phyloP scores from a whole-genome alignment of 2,329 filamentous ascomycete genomes.

The Truncatella angustata region DNA sequence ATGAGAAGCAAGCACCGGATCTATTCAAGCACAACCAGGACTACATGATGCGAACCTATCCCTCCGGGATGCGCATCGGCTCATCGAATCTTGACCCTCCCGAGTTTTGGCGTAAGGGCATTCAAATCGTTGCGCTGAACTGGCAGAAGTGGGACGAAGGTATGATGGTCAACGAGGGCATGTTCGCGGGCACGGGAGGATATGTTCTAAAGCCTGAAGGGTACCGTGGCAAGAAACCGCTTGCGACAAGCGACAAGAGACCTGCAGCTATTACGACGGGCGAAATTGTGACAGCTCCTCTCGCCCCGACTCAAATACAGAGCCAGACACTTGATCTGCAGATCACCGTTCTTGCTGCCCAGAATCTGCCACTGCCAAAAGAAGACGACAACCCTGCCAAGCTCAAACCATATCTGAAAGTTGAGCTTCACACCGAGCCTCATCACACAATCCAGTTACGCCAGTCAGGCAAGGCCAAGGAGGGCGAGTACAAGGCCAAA shows the following conservation, averaged over 20 bases:
- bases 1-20: slow-evolving; percentile 43
- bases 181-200: slow-evolving; percentile 82
- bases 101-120: slow-evolving; percentile 82
- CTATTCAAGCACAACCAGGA: slow-evolving; percentile 81
- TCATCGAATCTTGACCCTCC: slow-evolving; percentile 87
- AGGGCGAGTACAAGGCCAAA: slow-evolving; percentile 56
- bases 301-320: slow-evolving; percentile 31
- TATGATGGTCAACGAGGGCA: slow-evolving; percentile 94
- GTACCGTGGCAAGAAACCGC: slow-evolving; percentile 35
- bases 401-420: slow-evolving; percentile 79
- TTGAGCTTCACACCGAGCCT: slow-evolving; percentile 76
- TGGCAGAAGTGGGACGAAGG: slow-evolving; percentile 90
- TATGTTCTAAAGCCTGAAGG: slow-evolving; percentile 82
- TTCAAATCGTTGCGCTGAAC: slow-evolving; percentile 89
- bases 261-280: slow-evolving; percentile 23
- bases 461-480: slow-evolving; percentile 52
- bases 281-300: slow-evolving; percentile 12
- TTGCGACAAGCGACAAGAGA: slow-evolving; percentile 12
- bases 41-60: slow-evolving; percentile 86
- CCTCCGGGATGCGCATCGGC: slow-evolving; percentile 74
- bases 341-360: slow-evolving; percentile 74
- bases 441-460: slow-evolving; percentile 24
- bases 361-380: slow-evolving; percentile 67
- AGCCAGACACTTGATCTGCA: slow-evolving; percentile 65
- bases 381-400: slow-evolving; percentile 47